phyloP scores from a whole-genome alignment of 768 basidiomycete genomes.

The Hypsizygus marmoreus region DNA sequence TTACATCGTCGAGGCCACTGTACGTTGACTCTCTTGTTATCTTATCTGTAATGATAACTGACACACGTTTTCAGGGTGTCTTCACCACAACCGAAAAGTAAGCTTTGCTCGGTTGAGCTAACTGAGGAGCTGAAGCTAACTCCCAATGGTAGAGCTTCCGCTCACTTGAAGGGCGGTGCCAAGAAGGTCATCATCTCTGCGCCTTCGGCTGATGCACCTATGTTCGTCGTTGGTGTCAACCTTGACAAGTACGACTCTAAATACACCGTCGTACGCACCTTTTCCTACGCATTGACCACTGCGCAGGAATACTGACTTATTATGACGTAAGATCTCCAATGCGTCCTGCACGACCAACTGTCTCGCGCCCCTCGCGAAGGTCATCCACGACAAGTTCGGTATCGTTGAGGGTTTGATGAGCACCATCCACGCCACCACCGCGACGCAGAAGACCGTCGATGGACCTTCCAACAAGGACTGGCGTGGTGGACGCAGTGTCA shows the following conservation, averaged over 20 bases:
- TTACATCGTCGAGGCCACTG: slow-evolving; percentile 96
- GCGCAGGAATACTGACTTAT: too few relatives aligned
- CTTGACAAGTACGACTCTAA: slow-evolving; percentile 88
- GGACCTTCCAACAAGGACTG: slow-evolving; percentile 95
- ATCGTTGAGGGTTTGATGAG: slow-evolving; percentile 98
- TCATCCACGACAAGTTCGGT: slow-evolving; percentile 95
- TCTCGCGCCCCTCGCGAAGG: slow-evolving; percentile 98
- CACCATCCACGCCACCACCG: slow-evolving; percentile 96
- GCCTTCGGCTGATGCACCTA: slow-evolving; percentile 94
- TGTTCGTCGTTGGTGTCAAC: slow-evolving; percentile 96
- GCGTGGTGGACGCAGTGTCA: slow-evolving; percentile 95
- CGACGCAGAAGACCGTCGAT: slow-evolving; percentile 94
- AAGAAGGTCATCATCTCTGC: slow-evolving; percentile 99
- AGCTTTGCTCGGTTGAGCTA: too few relatives aligned
- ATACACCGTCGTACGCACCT: slow-evolving; percentile 73
- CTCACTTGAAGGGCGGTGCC: slow-evolving; percentile 98
- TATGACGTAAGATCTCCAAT: slow-evolving; percentile 99
- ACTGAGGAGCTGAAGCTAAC: too few relatives aligned
- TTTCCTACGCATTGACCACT: slow-evolving; percentile 6
- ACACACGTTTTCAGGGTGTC: slow-evolving; percentile 66
- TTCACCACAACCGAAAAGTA: slow-evolving; percentile 96
- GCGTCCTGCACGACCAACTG: slow-evolving; percentile 99
- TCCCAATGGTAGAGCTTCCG: too few relatives aligned
- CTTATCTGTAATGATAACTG: slow-evolving; percentile 10
- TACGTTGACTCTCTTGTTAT: too few relatives aligned